Percentiles rank a stretch among this genome's conserved stretches.
These are phyloP conservation scores for Daucus carota DNA, from an alignment of 129 eudicot genomes.

Conservation along the genomic window DNA sequence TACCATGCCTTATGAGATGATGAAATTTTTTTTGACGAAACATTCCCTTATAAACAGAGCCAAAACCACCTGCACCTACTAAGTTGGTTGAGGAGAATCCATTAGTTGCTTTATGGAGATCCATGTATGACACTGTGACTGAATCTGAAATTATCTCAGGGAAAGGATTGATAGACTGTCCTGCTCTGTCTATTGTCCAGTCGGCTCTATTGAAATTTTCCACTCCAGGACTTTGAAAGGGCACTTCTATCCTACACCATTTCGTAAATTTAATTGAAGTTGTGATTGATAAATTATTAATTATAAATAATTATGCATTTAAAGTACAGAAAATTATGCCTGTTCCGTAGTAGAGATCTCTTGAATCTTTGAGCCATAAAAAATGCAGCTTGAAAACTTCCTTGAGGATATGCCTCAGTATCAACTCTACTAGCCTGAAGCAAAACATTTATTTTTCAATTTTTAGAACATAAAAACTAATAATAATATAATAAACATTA, in stretches of 20 bases:
- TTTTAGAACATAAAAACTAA: neutral
- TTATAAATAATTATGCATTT: neutral
- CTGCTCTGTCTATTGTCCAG: neutral
- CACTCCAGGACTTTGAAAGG: neutral
- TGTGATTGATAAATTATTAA: neutral
- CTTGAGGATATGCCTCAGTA: too few species aligned
- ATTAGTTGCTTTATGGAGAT: conserved; percentile 37
- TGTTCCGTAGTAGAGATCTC: too few species aligned
- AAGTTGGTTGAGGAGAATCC: conserved; percentile 31
- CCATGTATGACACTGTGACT: conserved; percentile 26
- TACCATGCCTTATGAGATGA: neutral
- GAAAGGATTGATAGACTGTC: neutral
- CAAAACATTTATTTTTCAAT: neutral
- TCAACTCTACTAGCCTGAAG: too few species aligned
- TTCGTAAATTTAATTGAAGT: neutral
- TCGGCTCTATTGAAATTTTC: neutral
- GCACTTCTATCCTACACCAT: neutral
- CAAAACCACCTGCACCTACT: conserved; percentile 37
- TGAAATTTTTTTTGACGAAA: neutral
- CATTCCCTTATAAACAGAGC: conserved; percentile 35
- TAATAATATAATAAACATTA: neutral
- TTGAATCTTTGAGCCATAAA: too few species aligned
- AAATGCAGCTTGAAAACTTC: too few species aligned
- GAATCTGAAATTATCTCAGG: neutral
- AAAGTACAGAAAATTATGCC: too few species aligned